Base-by-base conservation (phyloP, 495 filamentous ascomycete species). In the Penicillium lividum region DNA sequence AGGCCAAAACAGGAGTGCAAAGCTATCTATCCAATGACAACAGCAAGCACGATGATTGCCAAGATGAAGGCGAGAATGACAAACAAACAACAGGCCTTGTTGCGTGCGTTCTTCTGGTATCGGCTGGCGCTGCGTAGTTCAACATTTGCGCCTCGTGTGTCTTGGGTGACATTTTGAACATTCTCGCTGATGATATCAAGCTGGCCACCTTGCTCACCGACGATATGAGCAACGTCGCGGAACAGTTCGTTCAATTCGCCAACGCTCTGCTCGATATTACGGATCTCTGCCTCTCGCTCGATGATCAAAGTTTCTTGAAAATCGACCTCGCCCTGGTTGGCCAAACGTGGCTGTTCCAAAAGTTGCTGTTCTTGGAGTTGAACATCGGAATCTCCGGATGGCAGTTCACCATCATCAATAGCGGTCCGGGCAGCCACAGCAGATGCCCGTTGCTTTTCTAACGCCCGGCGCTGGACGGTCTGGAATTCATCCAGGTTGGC, bases 221-320 rank as follows among this genome's bases (percentile, higher is more conserved):
- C 93, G 64, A 98, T 97, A 64, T 95, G 91, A 42, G 94, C 95
- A 27, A 98, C 90, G 75, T 99, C 95, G 42, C 92, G 82, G 80
- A 98, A 98, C 31, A 98, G 80, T 71, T 98, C 94, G 65, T 98
- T 98, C 54, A 98, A 77, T 68, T 98, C 94, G 53, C 90, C 89
- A 10, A 98, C 93, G 58, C 88, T 89, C 68, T 96, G 92, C 75
- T 99, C 94, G 66, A 99, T 98, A 65, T 94, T 91, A 31, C 93
- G 87, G 63, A 99, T 99, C 78, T 98, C 94, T 22, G 88, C 82
- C 71, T 99, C 94, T 16, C 94, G 91, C 80, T 98, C 93, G 59
- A 93, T 85, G 68, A 99, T 98, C 34, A 99, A 77, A 10, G 88
- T 86, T 59, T 98, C 95, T 67, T 99, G 95, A 78, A 98, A 99